Evolutionary conservation across 768 basidiomycete species (phyloP).

Genomic region (Mycena epipterygia): DNA sequence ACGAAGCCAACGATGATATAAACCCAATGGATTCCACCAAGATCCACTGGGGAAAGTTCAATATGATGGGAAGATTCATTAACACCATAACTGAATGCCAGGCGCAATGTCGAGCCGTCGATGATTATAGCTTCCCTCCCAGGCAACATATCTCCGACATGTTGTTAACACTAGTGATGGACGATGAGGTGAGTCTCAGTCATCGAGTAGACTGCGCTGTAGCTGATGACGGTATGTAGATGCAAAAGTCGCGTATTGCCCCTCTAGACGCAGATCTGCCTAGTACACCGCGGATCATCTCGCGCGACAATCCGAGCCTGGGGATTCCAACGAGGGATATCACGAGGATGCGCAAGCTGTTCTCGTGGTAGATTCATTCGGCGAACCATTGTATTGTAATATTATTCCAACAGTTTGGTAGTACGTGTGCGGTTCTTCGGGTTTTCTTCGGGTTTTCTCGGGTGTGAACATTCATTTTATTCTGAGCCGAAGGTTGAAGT

Average conservation of each 20-base stretch:
- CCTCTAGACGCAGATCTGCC: constrained; percentile 60
- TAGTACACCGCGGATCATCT: constrained; percentile 34
- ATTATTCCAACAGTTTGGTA: constrained; percentile 20
- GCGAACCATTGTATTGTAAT: constrained; percentile 27
- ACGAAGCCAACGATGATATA: constrained; percentile 87
- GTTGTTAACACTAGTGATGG: constrained; percentile 75
- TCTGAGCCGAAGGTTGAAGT: no score
- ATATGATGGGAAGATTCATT: constrained; percentile 91
- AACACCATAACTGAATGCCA: constrained; percentile 84
- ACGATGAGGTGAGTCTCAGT: constrained; percentile 66
- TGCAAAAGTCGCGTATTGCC: constrained; percentile 76
- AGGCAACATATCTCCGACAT: constrained; percentile 68
- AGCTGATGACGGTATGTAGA: constrained; percentile 52
- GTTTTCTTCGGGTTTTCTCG: no score
- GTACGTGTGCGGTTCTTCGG: no score
- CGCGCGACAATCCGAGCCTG: constrained; percentile 32
- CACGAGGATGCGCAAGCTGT: constrained; percentile 64
- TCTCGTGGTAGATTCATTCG: constrained; percentile 53
- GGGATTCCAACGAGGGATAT: constrained; percentile 53
- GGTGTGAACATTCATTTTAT: no score
- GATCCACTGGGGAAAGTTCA: constrained; percentile 98
- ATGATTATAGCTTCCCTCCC: constrained; percentile 74
- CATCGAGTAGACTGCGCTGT: constrained; percentile 5
- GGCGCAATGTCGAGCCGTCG: constrained; percentile 72
- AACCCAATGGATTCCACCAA: constrained; percentile 73